Conservation (phyloP, 202 grass and related monocot species). For the Setaria viridis region DNA sequence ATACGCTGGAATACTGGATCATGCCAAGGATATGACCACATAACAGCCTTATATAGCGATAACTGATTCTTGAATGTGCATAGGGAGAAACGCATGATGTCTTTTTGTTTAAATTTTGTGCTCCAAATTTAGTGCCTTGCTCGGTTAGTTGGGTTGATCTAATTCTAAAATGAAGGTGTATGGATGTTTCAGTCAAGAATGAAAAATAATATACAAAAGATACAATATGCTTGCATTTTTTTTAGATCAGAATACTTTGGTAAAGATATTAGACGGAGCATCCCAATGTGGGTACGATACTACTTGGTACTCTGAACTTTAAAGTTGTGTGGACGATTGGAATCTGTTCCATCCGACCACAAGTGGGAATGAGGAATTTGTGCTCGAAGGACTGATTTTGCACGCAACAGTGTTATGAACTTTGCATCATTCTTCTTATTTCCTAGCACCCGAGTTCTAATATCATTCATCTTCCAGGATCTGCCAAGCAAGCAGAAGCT, state of each 20-base stretch:
- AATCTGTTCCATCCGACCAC: conserved; percentile 15
- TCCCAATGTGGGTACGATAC: neutral
- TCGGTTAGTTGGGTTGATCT: conserved; percentile 10
- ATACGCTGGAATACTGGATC: conserved; percentile 25
- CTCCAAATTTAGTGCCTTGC: neutral
- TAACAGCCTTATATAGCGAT: neutral
- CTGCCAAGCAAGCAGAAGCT: conserved; percentile 18
- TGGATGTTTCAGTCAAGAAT: neutral
- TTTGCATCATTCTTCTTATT: neutral
- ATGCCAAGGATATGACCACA: conserved; percentile 23
- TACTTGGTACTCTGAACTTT: conserved; percentile 22
- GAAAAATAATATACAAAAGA: neutral
- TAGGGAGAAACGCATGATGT: neutral
- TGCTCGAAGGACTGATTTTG: neutral
- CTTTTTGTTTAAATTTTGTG: neutral
- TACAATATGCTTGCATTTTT: neutral
- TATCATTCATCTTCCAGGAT: conserved; percentile 24
- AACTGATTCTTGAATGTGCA: conserved; percentile 16
- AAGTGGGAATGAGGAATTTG: conserved; percentile 14
- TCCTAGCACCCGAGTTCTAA: conserved; percentile 10
- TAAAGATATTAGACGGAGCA: neutral
- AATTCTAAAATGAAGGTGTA: conserved; percentile 11
- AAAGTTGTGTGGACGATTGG: neutral
- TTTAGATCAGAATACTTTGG: neutral
- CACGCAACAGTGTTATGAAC: neutral